Percentiles rank a stretch among this genome's conserved stretches.
phyloP scores from a whole-genome alignment of 306 rosid genomes.

The Hylodesmum podocarpum region DNA sequence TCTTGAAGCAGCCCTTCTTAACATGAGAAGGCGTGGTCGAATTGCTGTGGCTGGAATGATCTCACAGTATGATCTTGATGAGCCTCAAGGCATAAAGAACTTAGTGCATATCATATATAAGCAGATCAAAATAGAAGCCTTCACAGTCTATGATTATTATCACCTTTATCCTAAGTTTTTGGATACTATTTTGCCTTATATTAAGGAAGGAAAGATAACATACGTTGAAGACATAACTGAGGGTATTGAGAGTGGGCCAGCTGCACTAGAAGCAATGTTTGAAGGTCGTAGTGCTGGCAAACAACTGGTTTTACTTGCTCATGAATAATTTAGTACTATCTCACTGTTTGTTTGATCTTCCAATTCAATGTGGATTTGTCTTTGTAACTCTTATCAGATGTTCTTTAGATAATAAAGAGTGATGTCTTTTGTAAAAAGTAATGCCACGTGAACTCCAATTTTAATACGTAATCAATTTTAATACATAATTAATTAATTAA shows the following conservation, averaged over 20 bases:
- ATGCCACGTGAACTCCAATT: no score
- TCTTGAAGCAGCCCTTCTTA: constrained; percentile 57
- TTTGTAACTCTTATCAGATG: neutral
- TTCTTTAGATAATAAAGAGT: neutral
- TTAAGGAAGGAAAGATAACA: constrained; percentile 56
- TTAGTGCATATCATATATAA: constrained; percentile 35
- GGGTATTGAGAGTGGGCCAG: constrained; percentile 36
- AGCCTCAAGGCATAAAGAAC: constrained; percentile 57
- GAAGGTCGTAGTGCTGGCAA: constrained; percentile 36
- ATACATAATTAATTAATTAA: no score
- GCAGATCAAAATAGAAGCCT: constrained; percentile 54
- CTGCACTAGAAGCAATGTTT: constrained; percentile 40
- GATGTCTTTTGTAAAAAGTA: neutral
- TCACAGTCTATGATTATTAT: constrained; percentile 40
- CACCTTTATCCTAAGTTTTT: constrained; percentile 56
- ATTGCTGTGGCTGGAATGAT: constrained; percentile 63
- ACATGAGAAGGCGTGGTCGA: constrained; percentile 54
- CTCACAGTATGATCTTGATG: constrained; percentile 52
- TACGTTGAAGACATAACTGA: constrained; percentile 40
- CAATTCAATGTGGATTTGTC: neutral
- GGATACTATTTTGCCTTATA: constrained; percentile 54
- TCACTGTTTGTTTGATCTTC: neutral
- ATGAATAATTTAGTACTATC: neutral
- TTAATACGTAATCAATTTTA: no score
- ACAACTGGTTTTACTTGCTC: constrained; percentile 35